Evolutionary conservation across 2,329 filamentous ascomycete genomes (phyloP), one percentile per base, ranked within the genome.

Genomic region (Stagonosporopsis vannaccii): DNA sequence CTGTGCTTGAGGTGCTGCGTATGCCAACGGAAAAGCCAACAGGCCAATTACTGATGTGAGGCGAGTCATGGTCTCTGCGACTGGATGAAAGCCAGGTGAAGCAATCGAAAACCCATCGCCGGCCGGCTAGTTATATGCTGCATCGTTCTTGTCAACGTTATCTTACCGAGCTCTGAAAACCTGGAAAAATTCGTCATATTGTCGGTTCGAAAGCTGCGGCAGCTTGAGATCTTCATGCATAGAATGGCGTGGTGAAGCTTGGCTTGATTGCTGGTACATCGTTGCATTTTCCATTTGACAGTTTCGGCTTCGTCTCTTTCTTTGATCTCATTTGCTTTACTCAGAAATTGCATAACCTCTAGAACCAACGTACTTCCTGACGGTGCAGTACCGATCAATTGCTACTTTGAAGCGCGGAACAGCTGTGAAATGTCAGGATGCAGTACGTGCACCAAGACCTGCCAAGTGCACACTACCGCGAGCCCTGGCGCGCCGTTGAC

Each of bases 1-100:
- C 22, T 52, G 50, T 7, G 19, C 47, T 33, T 51, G 53, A n/a
- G 53, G 53, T 12, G 42, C 53, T 4, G 53, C 53, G 32, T 9
- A 51, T 33, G 7, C 42, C 6, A 47, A 6, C n/a, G 53, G 25
- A 2, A 47, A 13, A 11, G 36, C 23, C 22, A 56, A n/a, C 2
- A 56, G 19, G 6, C 47, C 36, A 3, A 51, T 3, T 5, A 43
- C n/a, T n/a, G 23, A 43, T 15, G 8, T 33, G 2, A 51, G 36
- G 7, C 8, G 36, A 6, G 7, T 26, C 53, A 47, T 56, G 36
- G 13, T 43, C 5, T 12, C 15, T 13, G 22, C 17, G 3, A 15
- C 1, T n/a, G 8, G 19, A 15, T 6, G 3, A 17, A 25, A 12
- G 25, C 1, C 4, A 23, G 6, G 22, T 42, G 17, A 41, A 22